Conservation (phyloP, 1,139 yeast genomes). For the Pneumocystis sp. region DNA sequence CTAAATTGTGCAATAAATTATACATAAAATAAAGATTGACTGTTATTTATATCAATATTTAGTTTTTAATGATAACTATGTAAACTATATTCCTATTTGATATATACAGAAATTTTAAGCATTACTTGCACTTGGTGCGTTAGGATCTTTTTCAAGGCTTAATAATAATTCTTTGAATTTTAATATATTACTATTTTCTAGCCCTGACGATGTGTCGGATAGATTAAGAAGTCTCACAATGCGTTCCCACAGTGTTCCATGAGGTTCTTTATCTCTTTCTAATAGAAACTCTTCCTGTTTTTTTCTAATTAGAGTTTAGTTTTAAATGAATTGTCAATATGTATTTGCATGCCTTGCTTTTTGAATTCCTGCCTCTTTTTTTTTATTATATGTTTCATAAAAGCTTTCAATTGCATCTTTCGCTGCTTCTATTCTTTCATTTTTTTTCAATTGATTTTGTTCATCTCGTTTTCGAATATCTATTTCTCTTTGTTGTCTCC, state of each 20-base stretch:
- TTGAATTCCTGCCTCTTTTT: constrained; percentile 58
- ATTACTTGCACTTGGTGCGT: constrained; percentile 60
- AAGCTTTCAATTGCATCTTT: constrained; percentile 79
- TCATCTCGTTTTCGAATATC: constrained; percentile 76
- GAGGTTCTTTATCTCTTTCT: constrained; percentile 66
- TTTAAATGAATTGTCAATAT: not conserved
- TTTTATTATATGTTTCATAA: constrained; percentile 80
- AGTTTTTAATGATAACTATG: not conserved
- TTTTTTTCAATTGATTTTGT: constrained; percentile 37
- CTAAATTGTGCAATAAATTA: constrained; percentile 9
- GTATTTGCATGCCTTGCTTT: constrained; percentile 31
- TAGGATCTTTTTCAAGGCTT: constrained; percentile 51
- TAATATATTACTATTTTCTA: constrained; percentile 47
- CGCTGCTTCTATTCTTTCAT: constrained; percentile 64
- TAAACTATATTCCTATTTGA: not conserved
- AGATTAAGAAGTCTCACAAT: constrained; percentile 39
- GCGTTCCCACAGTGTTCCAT: constrained; percentile 75
- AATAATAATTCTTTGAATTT: constrained; percentile 54
- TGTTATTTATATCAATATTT: not conserved
- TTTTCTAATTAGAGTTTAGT: constrained; percentile 26
- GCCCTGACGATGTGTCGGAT: constrained; percentile 29
- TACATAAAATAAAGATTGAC: constrained; percentile 4
- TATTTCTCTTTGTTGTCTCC: constrained; percentile 72
- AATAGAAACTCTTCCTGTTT: constrained; percentile 54
- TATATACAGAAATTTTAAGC: not conserved